phyloP scores from a whole-genome alignment of 2,329 filamentous ascomycete genomes.

The Penicillium corylophilum region DNA sequence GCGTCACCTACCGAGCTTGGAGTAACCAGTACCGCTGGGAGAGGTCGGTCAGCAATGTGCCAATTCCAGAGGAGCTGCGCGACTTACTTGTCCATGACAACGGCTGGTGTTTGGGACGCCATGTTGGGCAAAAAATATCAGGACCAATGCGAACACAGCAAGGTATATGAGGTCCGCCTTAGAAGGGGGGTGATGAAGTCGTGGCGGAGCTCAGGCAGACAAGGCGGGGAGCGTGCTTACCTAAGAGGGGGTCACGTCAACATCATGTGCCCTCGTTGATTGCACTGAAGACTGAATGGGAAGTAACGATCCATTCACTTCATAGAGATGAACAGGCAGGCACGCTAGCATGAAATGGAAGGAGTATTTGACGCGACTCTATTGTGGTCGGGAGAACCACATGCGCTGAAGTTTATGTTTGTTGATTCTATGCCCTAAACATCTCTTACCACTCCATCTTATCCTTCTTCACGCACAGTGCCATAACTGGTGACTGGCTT shows the following conservation, averaged over 20 bases:
- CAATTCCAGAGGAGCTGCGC: constrained; percentile 11
- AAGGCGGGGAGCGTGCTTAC: constrained; percentile 28
- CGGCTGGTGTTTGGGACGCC: constrained; percentile 98
- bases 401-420: background rate
- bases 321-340: background rate
- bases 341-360: background rate
- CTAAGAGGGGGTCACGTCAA: constrained; percentile 11
- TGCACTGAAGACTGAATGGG: background rate
- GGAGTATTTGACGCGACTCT: background rate
- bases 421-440: constrained; percentile 3
- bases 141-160: constrained; percentile 12
- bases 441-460: background rate
- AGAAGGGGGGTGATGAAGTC: constrained; percentile 19
- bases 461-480: constrained; percentile 2
- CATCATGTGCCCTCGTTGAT: constrained; percentile 13
- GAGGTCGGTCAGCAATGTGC: constrained; percentile 25
- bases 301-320: background rate
- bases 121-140: constrained; percentile 52
- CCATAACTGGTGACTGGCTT: background rate
- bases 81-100: constrained; percentile 99
- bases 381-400: background rate
- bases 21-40: constrained; percentile 93
- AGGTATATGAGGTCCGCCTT: constrained; percentile 3
- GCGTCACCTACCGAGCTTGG: constrained; percentile 79
- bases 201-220: constrained; percentile 27